These are phyloP conservation scores for Gamsiella multidivaricata DNA, from an alignment of 192 early-diverging fungal species.

Conservation along the genomic window DNA sequence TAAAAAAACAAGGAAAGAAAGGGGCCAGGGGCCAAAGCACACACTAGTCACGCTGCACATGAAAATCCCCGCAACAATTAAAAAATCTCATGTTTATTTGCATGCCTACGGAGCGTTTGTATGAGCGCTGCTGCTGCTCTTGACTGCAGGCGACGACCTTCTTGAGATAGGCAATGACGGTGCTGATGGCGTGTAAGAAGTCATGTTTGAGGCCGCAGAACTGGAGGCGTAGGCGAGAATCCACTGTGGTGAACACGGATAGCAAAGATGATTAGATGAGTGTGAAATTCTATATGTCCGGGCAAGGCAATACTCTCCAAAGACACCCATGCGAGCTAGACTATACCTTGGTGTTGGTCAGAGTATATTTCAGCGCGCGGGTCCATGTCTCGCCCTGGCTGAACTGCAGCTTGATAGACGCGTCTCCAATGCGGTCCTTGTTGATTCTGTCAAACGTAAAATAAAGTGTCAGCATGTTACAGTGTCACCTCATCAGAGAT, in stretches of 20 bases:
- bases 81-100: neutral
- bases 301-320: too few species aligned
- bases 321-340: too few species aligned
- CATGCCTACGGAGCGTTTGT: neutral
- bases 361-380: slow-evolving; percentile 85
- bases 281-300: too few species aligned
- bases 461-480: too few species aligned
- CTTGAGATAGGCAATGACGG: slow-evolving; percentile 43
- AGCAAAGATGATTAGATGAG: too few species aligned
- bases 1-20: too few species aligned
- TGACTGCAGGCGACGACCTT: slow-evolving; percentile 28
- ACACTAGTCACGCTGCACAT: too few species aligned
- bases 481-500: neutral
- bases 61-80: too few species aligned
- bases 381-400: slow-evolving; percentile 95
- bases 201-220: slow-evolving; percentile 43
- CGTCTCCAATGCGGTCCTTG: slow-evolving; percentile 89
- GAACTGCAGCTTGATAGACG: slow-evolving; percentile 86
- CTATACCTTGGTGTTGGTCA: slow-evolving; percentile 87
- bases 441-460: slow-evolving; percentile 67
- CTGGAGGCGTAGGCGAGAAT: slow-evolving; percentile 51
- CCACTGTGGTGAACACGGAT: too few species aligned
- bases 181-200: slow-evolving; percentile 40
- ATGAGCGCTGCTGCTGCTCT: slow-evolving; percentile 4
- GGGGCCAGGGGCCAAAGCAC: too few species aligned